Base-by-base conservation (phyloP, 345 rosid species). In the Boechera retrofracta region DNA sequence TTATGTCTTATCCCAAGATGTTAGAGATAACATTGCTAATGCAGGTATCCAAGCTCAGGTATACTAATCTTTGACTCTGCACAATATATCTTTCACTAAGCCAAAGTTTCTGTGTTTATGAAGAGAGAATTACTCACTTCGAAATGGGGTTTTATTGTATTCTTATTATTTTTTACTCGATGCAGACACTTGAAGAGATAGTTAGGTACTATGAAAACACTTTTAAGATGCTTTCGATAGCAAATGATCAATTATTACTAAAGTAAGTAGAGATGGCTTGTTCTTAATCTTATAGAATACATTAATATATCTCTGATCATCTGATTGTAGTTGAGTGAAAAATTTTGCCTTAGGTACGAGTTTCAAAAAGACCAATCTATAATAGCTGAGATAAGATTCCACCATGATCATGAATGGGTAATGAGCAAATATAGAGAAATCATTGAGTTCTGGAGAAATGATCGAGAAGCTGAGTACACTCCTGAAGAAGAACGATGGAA, bases 401-500 rank as follows among this genome's bases (percentile, higher is more conserved):
- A 54, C 1, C 84, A 86, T n/a, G 82, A 93, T 36, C 74, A 52
- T 29, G 89, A 85, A 47, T 93, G 93, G 92, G 73, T 84, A 29
- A 55, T 66, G 75, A 73, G 56, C 49, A 87, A 82, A 80, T 72
- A 86, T 41, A 83, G 47, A 72, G 69, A 21, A 55, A 54, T 77
- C 67, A 83, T 91, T 6, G 88, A 82, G 72, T 81, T 93, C 64
- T 93, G 95, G 94, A 71, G 26, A 12, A 89, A 88, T 39, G 85
- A 87, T 73, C 67, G 91, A 72, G 93, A 87, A 75, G 88, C 92
- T 31, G 81, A 64, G 57, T 91, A 81, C 77, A 58, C 83, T 32
- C 91, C 89, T 6, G 82, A 82, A 77, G 91, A 89, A 77, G 97
- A 91, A 84, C 88, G 87, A 7, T 93, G 98, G 98, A 93, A 93